phyloP scores from a whole-genome alignment of 2,329 filamentous ascomycete genomes.

The Aspergillus hiratsukae region DNA sequence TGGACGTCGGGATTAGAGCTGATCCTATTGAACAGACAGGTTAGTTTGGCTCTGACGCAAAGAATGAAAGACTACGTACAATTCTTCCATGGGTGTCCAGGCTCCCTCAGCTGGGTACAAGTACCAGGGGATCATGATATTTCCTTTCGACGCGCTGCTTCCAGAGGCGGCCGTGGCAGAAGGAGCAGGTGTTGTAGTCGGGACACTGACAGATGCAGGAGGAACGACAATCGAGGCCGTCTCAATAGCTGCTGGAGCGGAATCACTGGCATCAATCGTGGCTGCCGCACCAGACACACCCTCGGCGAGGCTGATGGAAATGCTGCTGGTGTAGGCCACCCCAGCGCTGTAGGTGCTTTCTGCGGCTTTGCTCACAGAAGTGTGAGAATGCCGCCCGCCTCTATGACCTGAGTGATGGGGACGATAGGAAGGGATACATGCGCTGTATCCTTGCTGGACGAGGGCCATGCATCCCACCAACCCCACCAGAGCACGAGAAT shows the following conservation, averaged over 20 bases:
- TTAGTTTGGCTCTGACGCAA: background rate
- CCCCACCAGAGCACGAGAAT: background rate
- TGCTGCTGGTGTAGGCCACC: no score
- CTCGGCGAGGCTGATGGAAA: no score
- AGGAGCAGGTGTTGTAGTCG: background rate
- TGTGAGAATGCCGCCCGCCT: background rate
- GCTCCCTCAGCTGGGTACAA: slow-evolving; percentile 13
- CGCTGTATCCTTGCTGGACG: background rate
- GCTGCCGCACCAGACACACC: no score
- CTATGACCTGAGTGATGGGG: background rate
- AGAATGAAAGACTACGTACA: background rate
- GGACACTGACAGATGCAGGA: background rate
- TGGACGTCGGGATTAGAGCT: slow-evolving; percentile 11
- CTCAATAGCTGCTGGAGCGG: background rate
- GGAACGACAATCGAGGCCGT: background rate
- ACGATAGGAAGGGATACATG: background rate
- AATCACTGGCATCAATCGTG: background rate
- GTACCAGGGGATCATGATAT: slow-evolving; percentile 16
- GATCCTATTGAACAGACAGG: background rate
- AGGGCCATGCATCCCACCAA: background rate
- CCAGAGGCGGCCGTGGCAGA: background rate
- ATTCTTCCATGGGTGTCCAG: slow-evolving; percentile 14
- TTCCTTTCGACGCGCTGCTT: background rate
- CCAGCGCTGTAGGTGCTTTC: background rate
- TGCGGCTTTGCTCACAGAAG: background rate